Conservation (phyloP, 129 eudicot genomes). For the Logfia minima region DNA sequence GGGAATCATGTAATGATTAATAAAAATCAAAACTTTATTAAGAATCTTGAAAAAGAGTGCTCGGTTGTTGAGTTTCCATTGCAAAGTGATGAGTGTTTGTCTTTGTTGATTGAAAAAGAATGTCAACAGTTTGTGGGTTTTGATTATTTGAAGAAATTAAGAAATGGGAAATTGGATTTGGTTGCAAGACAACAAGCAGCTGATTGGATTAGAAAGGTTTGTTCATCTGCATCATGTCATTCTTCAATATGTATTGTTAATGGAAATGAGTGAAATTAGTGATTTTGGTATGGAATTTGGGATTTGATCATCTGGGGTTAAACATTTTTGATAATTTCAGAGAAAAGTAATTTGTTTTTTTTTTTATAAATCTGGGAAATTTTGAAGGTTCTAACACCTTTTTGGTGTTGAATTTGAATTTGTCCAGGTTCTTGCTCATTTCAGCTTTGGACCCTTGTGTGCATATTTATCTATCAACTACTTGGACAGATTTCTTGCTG, state of each 20-base stretch:
- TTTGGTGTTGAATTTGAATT: neutral
- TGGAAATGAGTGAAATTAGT: neutral
- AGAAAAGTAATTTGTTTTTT: neutral
- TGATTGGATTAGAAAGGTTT: constrained; percentile 80
- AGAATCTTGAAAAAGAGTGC: constrained; percentile 35
- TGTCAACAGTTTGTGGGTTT: constrained; percentile 50
- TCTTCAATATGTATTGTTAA: neutral
- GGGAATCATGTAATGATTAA: constrained; percentile 13
- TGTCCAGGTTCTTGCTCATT: constrained; percentile 14
- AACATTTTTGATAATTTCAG: neutral
- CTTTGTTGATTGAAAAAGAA: constrained; percentile 51
- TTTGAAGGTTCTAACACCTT: neutral
- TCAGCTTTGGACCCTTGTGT: constrained; percentile 7
- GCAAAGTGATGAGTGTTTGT: constrained; percentile 54
- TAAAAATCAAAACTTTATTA: constrained; percentile 32
- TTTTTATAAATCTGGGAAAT: neutral
- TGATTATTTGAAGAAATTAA: constrained; percentile 59
- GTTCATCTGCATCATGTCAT: constrained; percentile 6
- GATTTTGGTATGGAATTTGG: neutral
- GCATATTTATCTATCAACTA: constrained; percentile 14
- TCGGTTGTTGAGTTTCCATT: constrained; percentile 35
- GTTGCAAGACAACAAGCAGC: constrained; percentile 58
- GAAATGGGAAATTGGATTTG: constrained; percentile 58
- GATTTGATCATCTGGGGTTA: neutral
- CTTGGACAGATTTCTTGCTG: constrained; percentile 18